Conservation (phyloP, 805 yeast species). For the Saturnispora saitoi region DNA sequence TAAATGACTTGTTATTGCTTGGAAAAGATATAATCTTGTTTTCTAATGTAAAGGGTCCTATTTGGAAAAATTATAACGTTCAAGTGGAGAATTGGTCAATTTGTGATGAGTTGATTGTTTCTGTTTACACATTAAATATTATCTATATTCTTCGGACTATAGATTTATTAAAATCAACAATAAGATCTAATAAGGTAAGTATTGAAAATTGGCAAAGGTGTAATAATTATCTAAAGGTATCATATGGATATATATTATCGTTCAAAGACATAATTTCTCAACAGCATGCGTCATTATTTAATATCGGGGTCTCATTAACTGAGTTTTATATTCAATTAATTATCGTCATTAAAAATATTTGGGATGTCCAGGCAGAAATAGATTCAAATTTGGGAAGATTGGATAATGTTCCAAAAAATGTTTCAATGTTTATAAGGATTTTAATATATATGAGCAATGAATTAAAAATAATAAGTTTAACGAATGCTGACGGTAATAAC, state of each 20-base stretch:
- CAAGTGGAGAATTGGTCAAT: neutral
- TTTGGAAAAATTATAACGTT: conserved; percentile 15
- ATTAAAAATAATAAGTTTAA: neutral
- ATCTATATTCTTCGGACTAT: conserved; percentile 16
- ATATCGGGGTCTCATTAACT: conserved; percentile 15
- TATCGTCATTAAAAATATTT: conserved; percentile 19
- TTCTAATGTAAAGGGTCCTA: neutral
- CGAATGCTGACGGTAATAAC: neutral
- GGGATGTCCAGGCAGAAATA: conserved; percentile 15
- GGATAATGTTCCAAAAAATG: conserved; percentile 20
- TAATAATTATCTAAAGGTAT: conserved; percentile 17
- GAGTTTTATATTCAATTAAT: conserved; percentile 18
- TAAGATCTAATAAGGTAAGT: neutral
- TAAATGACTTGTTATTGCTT: conserved; percentile 10
- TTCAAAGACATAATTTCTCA: conserved; percentile 12
- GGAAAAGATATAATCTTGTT: neutral
- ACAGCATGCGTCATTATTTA: conserved; percentile 3
- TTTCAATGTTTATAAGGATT: conserved; percentile 17
- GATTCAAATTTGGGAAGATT: conserved; percentile 19
- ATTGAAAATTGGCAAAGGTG: conserved; percentile 19
- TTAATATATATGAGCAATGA: conserved; percentile 15
- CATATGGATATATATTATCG: conserved; percentile 16
- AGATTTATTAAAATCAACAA: conserved; percentile 12
- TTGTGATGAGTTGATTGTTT: conserved; percentile 20
- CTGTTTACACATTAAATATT: conserved; percentile 15